phyloP scores from a whole-genome alignment of 345 rosid genomes.

The Brassica juncea region DNA sequence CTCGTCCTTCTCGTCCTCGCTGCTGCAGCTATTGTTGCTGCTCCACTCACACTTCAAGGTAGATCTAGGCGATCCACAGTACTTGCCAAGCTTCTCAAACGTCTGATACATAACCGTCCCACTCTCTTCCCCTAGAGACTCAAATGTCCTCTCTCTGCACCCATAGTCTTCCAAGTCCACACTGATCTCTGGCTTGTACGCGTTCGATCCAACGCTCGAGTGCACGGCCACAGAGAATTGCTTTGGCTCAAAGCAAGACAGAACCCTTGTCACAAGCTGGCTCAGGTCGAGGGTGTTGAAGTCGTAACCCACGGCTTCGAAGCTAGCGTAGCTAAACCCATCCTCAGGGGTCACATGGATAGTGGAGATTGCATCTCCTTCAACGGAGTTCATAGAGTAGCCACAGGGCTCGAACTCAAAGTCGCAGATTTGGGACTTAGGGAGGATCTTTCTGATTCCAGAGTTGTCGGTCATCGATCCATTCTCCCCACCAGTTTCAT shows the following conservation, averaged over 20 bases:
- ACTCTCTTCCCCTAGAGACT: slow-evolving; percentile 41
- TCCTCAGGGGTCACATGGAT: slow-evolving; percentile 94
- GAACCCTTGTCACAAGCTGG: slow-evolving; percentile 66
- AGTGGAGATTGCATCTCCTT: slow-evolving; percentile 74
- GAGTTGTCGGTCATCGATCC: slow-evolving; percentile 67
- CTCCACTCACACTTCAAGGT: slow-evolving; percentile 45
- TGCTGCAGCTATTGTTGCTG: slow-evolving; percentile 41
- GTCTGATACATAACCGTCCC: slow-evolving; percentile 43
- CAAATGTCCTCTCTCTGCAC: slow-evolving; percentile 36
- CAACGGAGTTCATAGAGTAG: slow-evolving; percentile 91
- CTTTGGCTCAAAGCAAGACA: slow-evolving; percentile 71
- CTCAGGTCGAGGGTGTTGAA: slow-evolving; percentile 43
- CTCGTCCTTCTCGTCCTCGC: slow-evolving; percentile 48
- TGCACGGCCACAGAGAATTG: slow-evolving; percentile 80
- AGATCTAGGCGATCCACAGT: slow-evolving; percentile 41
- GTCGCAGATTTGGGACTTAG: slow-evolving; percentile 78
- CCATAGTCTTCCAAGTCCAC: slow-evolving; percentile 52
- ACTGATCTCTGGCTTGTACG: slow-evolving; percentile 43
- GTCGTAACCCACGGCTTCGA: slow-evolving; percentile 84
- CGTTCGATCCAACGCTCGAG: slow-evolving; percentile 34
- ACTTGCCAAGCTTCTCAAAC: slow-evolving; percentile 32
- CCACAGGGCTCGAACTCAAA: slow-evolving; percentile 98
- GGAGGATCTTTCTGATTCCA: slow-evolving; percentile 87
- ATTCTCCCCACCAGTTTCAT: slow-evolving; percentile 50
- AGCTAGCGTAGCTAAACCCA: slow-evolving; percentile 95